Evolutionary conservation across 768 basidiomycete genomes (phyloP).

Genomic region (Boletus vinaceobasis): DNA sequence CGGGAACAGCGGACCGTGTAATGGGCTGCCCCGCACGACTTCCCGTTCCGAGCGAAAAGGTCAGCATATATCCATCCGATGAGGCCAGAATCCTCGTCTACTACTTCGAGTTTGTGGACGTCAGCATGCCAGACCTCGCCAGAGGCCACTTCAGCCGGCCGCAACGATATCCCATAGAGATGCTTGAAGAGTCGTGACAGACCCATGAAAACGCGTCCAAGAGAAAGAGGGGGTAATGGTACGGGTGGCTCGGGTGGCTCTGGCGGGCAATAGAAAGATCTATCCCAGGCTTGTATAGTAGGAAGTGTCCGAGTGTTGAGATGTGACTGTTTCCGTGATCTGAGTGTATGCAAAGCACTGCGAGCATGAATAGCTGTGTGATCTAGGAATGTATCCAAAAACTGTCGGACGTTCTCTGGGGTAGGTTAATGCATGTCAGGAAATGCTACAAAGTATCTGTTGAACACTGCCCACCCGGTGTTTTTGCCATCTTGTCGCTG

Average conservation of each 20-base stretch:
- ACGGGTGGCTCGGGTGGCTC: slow-evolving; percentile 73
- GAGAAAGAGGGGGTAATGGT: slow-evolving; percentile 69
- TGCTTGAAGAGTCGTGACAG: slow-evolving; percentile 85
- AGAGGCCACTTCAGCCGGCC: slow-evolving; percentile 59
- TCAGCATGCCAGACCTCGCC: slow-evolving; percentile 90
- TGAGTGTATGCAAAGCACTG: slow-evolving; percentile 64
- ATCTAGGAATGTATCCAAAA: slow-evolving; percentile 76
- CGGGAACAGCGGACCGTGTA: slow-evolving; percentile 96
- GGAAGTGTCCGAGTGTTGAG: slow-evolving; percentile 57
- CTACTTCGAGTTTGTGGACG: slow-evolving; percentile 88
- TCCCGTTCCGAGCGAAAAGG: slow-evolving; percentile 79
- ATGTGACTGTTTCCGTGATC: slow-evolving; percentile 71
- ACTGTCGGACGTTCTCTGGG: slow-evolving; percentile 80
- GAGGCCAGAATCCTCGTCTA: slow-evolving; percentile 82
- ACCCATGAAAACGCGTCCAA: slow-evolving; percentile 90
- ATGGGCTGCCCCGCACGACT: slow-evolving; percentile 90
- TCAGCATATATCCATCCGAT: slow-evolving; percentile 97
- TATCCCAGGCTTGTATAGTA: slow-evolving; percentile 90
- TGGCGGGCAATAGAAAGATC: slow-evolving; percentile 87
- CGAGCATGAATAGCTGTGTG: slow-evolving; percentile 78
- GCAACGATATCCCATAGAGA: slow-evolving; percentile 82
- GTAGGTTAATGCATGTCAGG: neutral
- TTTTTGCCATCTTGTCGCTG: slow-evolving; percentile 96
- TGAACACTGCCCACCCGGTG: slow-evolving; percentile 59
- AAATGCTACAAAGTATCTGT: neutral